phyloP scores from a whole-genome alignment of 768 basidiomycete genomes.

The Termitomyces sp. region DNA sequence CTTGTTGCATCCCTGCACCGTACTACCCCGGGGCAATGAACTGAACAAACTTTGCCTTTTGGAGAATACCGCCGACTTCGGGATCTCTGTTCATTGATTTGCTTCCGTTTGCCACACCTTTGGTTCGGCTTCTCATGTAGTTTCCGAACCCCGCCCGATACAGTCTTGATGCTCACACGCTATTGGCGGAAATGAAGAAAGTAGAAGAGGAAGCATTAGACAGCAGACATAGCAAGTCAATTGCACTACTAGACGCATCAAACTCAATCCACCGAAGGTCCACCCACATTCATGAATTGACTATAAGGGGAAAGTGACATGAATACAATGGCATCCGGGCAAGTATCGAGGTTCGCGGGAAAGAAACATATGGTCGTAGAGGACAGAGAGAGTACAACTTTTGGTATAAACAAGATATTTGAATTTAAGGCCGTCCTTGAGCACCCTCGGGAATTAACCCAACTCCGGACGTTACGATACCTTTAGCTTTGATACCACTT shows the following conservation, averaged over 20 bases:
- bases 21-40: background rate
- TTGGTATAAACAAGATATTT: conserved; percentile 3
- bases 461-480: conserved; percentile 36
- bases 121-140: conserved; percentile 7
- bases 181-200: conserved; percentile 14
- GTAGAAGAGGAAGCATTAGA: background rate
- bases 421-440: conserved; percentile 17
- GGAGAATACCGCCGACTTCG: conserved; percentile 9
- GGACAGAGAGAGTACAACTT: conserved; percentile 1
- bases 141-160: conserved; percentile 1
- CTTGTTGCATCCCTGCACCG: conserved; percentile 3
- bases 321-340: background rate
- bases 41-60: background rate
- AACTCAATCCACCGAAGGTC: background rate
- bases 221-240: background rate
- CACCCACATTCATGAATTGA: background rate
- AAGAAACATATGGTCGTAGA: background rate
- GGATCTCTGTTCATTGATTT: conserved; percentile 6
- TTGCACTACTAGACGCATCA: background rate
- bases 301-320: background rate
- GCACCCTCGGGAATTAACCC: conserved; percentile 23
- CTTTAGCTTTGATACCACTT: conserved; percentile 43
- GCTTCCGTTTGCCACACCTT: conserved; percentile 1
- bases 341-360: conserved; percentile 2
- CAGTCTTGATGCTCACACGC: conserved; percentile 10